Evolutionary conservation across 108 stramenopile species (phyloP).

Genomic region (Pelagomonas calceolata): DNA sequence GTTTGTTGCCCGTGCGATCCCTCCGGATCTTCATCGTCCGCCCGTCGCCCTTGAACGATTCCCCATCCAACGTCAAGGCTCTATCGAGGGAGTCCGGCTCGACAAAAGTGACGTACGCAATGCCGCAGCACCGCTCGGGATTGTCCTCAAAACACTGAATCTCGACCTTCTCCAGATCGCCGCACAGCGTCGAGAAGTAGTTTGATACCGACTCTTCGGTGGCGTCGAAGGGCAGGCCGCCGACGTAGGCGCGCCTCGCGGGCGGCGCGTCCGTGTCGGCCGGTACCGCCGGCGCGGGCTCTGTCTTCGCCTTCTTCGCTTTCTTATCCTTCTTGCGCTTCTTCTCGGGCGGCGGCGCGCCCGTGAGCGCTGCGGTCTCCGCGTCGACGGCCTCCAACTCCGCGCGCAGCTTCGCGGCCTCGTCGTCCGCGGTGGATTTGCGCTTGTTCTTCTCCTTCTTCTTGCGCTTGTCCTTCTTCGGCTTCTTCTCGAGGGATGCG

Average conservation of each 20-base stretch:
- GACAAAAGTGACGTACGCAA: constrained; percentile 33
- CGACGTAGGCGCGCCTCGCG: constrained; percentile 14
- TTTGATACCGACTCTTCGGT: constrained; percentile 33
- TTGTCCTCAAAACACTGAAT: constrained; percentile 30
- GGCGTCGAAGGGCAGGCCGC: constrained; percentile 43
- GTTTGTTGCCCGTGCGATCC: constrained; percentile 4
- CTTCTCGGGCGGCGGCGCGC: too few relatives aligned
- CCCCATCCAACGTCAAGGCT: constrained; percentile 36
- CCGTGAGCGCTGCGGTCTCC: too few relatives aligned
- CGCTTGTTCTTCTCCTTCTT: too few relatives aligned
- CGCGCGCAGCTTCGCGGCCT: too few relatives aligned
- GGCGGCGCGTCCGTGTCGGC: too few relatives aligned
- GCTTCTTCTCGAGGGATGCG: too few relatives aligned
- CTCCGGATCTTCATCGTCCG: constrained; percentile 30
- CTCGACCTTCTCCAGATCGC: constrained; percentile 18
- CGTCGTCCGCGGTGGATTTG: too few relatives aligned
- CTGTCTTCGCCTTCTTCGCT: too few relatives aligned
- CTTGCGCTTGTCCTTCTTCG: too few relatives aligned
- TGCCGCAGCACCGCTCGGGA: constrained; percentile 24
- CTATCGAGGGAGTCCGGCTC: constrained; percentile 13
- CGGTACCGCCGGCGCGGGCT: too few relatives aligned
- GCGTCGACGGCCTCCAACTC: too few relatives aligned
- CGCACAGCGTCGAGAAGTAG: constrained; percentile 37
- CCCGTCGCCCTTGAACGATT: constrained; percentile 1
- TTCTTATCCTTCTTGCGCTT: too few relatives aligned